phyloP scores from a whole-genome alignment of 257 asterid genomes.

The Lavandula angustifolia region DNA sequence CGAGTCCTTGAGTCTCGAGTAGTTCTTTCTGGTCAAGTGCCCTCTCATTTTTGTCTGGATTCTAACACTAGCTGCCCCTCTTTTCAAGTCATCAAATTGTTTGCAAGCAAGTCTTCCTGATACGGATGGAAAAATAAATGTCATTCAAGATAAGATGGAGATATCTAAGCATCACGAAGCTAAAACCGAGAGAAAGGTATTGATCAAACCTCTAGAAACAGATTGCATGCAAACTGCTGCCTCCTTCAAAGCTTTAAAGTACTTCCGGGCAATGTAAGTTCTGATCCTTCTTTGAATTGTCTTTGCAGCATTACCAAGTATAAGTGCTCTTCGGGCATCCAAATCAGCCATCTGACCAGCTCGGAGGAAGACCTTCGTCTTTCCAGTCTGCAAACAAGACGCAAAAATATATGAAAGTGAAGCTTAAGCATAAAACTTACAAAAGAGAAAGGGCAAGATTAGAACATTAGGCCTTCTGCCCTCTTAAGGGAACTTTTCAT shows the following conservation, averaged over 20 bases:
- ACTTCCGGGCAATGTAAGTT: constrained; percentile 70
- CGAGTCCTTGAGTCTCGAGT: constrained; percentile 49
- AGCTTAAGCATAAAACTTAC: too few species aligned
- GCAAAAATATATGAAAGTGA: background rate
- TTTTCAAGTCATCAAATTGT: constrained; percentile 51
- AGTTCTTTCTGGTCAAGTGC: constrained; percentile 64
- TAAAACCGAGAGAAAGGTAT: constrained; percentile 10
- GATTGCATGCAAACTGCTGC: constrained; percentile 78
- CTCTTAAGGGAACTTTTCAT: background rate
- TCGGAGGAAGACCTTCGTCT: constrained; percentile 84
- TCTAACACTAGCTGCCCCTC: constrained; percentile 74
- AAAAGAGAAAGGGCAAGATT: constrained; percentile 2
- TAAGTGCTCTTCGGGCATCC: constrained; percentile 85
- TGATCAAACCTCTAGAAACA: constrained; percentile 71
- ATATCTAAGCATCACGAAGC: constrained; percentile 15
- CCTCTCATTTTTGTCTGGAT: constrained; percentile 83
- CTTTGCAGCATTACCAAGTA: constrained; percentile 80
- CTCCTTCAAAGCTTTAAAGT: constrained; percentile 72
- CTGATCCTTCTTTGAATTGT: constrained; percentile 75
- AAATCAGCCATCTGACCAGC: constrained; percentile 99
- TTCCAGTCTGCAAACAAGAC: constrained; percentile 69
- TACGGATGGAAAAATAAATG: constrained; percentile 19
- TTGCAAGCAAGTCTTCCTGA: constrained; percentile 83
- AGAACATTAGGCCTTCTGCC: background rate
- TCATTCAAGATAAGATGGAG: background rate